Conservation (phyloP, 805 yeast genomes). For the Starmerella davenportii region DNA sequence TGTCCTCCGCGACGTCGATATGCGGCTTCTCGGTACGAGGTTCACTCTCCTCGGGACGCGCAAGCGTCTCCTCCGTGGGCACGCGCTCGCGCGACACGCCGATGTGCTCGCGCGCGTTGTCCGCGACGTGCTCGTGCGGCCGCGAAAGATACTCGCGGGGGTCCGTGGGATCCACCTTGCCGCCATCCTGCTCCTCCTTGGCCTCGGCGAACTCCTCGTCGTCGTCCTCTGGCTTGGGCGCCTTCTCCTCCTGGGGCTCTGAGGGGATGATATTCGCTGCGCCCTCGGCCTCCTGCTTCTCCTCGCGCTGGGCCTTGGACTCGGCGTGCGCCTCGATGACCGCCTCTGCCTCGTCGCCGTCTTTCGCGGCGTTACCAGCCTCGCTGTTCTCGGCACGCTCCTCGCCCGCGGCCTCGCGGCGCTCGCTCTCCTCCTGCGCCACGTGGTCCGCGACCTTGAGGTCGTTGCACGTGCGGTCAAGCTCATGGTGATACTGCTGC, state of each 20-base stretch:
- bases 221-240: background rate
- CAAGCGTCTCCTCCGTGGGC: background rate
- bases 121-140: background rate
- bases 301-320: background rate
- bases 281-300: background rate
- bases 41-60: background rate
- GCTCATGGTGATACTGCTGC: constrained; percentile 19
- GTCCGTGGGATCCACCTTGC: background rate
- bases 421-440: background rate
- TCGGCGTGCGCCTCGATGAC: background rate
- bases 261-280: background rate
- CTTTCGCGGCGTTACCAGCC: background rate
- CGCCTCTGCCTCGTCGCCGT: background rate
- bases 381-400: background rate
- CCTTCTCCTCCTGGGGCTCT: background rate
- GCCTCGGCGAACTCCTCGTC: background rate
- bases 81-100: background rate
- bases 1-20: background rate
- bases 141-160: background rate
- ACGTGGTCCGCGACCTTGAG: background rate
- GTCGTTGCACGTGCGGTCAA: constrained; percentile 15
- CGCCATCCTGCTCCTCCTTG: no score
- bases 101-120: background rate
- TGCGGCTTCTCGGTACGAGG: background rate
- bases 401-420: background rate